A percentile compares a stretch with the other conserved stretches of the same genome.
phyloP scores from a whole-genome alignment of 2,329 filamentous ascomycete species.

The Calonectria honghensis region DNA sequence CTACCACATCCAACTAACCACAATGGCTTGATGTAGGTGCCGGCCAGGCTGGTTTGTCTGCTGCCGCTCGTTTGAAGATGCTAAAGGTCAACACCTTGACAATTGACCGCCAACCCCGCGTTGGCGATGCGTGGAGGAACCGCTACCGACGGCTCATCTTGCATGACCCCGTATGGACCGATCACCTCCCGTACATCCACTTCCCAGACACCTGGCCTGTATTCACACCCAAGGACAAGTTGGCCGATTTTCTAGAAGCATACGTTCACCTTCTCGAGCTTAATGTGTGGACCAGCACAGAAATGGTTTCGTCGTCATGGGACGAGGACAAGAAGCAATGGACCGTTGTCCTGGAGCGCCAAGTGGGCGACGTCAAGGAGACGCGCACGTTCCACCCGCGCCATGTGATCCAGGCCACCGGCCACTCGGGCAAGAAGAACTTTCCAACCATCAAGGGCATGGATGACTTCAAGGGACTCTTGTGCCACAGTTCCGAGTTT shows the following conservation, averaged over 20 bases:
- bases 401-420: constrained; percentile 10
- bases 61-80: constrained; percentile 10
- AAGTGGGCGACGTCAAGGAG: constrained; percentile 14
- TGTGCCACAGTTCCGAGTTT: constrained; percentile 15
- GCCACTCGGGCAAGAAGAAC: constrained; percentile 26
- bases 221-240: constrained; percentile 14
- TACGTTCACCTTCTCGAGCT: constrained; percentile 14
- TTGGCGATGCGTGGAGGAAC: constrained; percentile 13
- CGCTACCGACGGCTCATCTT: constrained; percentile 12
- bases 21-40: background rate
- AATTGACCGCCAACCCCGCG: constrained; percentile 19
- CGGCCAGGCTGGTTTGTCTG: constrained; percentile 3
- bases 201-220: constrained; percentile 17
- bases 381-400: constrained; percentile 8
- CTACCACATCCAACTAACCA: background rate
- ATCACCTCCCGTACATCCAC: constrained; percentile 15
- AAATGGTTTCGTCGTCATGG: constrained; percentile 5
- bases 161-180: constrained; percentile 10
- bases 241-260: constrained; percentile 14
- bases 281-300: constrained; percentile 12
- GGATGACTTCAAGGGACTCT: constrained; percentile 2
- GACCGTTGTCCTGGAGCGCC: constrained; percentile 10
- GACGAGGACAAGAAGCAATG: constrained; percentile 16
- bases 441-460: constrained; percentile 14
- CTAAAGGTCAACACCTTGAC: constrained; percentile 3